Base-by-base conservation (phyloP, 805 yeast species). In the Diddensiella caesifluorescens region DNA sequence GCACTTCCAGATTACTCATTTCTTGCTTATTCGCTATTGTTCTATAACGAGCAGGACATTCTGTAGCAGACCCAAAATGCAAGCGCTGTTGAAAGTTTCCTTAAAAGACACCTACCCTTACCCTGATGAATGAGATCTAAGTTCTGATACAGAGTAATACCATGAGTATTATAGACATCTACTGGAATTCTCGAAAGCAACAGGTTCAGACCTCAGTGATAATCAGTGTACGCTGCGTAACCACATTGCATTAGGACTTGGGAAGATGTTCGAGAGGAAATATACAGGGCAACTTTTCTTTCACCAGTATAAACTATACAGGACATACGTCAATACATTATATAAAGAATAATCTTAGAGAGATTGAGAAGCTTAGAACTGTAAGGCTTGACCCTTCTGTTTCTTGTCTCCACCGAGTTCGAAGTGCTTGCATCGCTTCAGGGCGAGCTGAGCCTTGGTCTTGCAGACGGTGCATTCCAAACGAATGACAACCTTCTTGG, bases 351-450 rank as follows among this genome's bases (percentile, higher is more conserved):
- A 29, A n/a, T n/a, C n/a, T n/a, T n/a, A n/a, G n/a, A n/a, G n/a
- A n/a, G n/a, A n/a, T n/a, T n/a, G n/a, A n/a, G n/a, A 29, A 29
- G 32, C 73, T 83, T 83, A 92, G 77, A 92, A 92, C 81, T 92
- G 98, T 75, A 92, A 83, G 74, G 98, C 98, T 78, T 87, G 96
- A 75, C 98, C 99, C 88, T 92, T 92, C 79, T 92, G 97, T 79
- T 92, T 92, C 86, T 85, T 92, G 82, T 92, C 98, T 80, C 99
- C 98, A 83, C 98, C 98, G 71, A 92, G 88, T 80, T 92, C 99
- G 75, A 92, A 92, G 80, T 92, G 98, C 92, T 92, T 92, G 83
- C 97, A 92, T 82, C 98, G 87, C 92, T 92, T 92, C 74, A 92
- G 80, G 52, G 95, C 70, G 62, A 92, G 80, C 80, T 92, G 98